phyloP scores from a whole-genome alignment of 331 rosid species.

The Phaseolus coccineus region DNA sequence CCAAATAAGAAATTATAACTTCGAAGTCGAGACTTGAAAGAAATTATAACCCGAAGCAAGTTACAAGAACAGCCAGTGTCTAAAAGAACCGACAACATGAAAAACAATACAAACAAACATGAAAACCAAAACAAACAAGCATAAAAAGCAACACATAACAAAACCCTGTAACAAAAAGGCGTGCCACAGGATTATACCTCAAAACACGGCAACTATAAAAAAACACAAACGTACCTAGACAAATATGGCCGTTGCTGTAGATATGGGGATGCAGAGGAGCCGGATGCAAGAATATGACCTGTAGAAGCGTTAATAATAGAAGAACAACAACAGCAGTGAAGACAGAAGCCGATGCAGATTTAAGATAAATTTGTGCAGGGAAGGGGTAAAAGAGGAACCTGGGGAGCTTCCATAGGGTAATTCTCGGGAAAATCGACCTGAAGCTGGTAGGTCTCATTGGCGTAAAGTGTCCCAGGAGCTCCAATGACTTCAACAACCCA shows the following conservation, averaged over 20 bases:
- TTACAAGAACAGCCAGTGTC: slow-evolving; percentile 27
- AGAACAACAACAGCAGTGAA: slow-evolving; percentile 12
- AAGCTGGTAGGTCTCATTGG: slow-evolving; percentile 93
- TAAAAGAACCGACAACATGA: slow-evolving; percentile 7
- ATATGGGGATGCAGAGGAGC: slow-evolving; percentile 99
- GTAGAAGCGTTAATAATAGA: slow-evolving; percentile 45
- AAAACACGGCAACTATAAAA: not conserved
- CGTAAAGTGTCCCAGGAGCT: slow-evolving; percentile 94
- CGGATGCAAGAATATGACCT: slow-evolving; percentile 97
- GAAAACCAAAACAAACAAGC: slow-evolving; percentile 22
- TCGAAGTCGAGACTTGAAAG: not conserved
- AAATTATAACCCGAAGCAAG: slow-evolving; percentile 20
- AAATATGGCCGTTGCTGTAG: slow-evolving; percentile 97
- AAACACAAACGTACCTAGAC: slow-evolving; percentile 71
- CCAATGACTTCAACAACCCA: slow-evolving; percentile 99
- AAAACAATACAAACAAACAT: slow-evolving; percentile 20
- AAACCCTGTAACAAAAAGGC: slow-evolving; percentile 33
- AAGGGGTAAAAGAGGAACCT: slow-evolving; percentile 57
- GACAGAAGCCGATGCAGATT: not conserved
- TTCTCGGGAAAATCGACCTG: slow-evolving; percentile 99
- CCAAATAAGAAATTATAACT: slow-evolving; percentile 25
- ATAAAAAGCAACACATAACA: slow-evolving; percentile 29
- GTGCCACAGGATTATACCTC: not conserved
- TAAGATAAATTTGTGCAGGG: not conserved
- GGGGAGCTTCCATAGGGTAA: slow-evolving; percentile 99